These are phyloP conservation scores for Kwoniella dejecticola DNA, from an alignment of 768 basidiomycete species.

Conservation along the genomic window DNA sequence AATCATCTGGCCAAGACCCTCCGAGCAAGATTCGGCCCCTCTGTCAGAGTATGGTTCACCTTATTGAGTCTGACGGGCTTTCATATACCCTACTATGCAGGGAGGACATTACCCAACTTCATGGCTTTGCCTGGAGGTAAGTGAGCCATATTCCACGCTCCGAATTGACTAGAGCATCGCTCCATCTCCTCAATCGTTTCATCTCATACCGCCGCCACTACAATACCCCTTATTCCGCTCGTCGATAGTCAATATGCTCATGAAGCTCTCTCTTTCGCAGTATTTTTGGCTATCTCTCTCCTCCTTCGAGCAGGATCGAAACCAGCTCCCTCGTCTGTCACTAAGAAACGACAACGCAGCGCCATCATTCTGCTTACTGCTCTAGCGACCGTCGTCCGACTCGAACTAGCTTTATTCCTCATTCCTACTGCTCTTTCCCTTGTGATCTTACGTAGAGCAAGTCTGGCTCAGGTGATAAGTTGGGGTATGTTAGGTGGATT, in stretches of 20 bases:
- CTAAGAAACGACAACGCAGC: slow-evolving; percentile 58
- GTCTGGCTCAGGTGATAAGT: slow-evolving; percentile 21
- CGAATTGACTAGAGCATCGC: not conserved
- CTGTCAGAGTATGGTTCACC: slow-evolving; percentile 61
- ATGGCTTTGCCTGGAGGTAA: slow-evolving; percentile 78
- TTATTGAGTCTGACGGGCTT: slow-evolving; percentile 80
- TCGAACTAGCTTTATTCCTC: slow-evolving; percentile 73
- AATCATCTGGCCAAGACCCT: slow-evolving; percentile 68
- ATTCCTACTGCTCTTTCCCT: slow-evolving; percentile 60
- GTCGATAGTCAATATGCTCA: not conserved
- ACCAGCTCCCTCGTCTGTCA: slow-evolving; percentile 25
- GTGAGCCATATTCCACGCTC: not conserved
- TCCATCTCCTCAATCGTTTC: not conserved
- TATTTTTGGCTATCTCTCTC: slow-evolving; percentile 28
- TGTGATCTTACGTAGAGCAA: slow-evolving; percentile 51
- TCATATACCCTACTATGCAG: slow-evolving; percentile 90
- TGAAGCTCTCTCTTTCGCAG: slow-evolving; percentile 7
- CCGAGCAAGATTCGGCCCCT: slow-evolving; percentile 65
- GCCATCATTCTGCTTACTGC: slow-evolving; percentile 69
- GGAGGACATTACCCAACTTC: slow-evolving; percentile 92
- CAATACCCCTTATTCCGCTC: too few relatives aligned
- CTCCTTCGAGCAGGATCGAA: slow-evolving; percentile 21
- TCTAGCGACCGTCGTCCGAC: slow-evolving; percentile 71
- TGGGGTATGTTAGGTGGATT: slow-evolving; percentile 44
- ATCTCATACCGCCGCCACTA: too few relatives aligned